Conservation (phyloP, 208 protist species). For the Trypanosoma cruzi region DNA sequence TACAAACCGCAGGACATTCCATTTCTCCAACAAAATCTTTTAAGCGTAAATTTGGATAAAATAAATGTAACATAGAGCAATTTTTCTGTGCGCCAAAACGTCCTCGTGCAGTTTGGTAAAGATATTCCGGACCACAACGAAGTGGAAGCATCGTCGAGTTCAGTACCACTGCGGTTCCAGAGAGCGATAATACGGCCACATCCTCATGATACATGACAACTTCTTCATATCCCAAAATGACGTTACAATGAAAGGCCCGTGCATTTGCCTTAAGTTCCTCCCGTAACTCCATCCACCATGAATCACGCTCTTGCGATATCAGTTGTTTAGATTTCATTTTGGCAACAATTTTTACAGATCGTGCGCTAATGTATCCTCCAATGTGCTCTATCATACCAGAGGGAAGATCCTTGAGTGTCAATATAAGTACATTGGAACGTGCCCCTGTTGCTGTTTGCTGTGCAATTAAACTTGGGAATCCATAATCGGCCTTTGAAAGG, state of each 20-base stretch:
- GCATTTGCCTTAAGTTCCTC: slow-evolving; percentile 91
- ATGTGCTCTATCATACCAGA: slow-evolving; percentile 78
- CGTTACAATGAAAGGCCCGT: slow-evolving; percentile 89
- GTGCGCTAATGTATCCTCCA: slow-evolving; percentile 85
- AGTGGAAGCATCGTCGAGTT: slow-evolving; percentile 57
- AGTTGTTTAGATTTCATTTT: slow-evolving; percentile 82
- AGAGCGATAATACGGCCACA: slow-evolving; percentile 84
- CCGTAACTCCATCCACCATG: slow-evolving; percentile 94
- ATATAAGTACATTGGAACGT: slow-evolving; percentile 63
- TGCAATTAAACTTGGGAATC: neutral
- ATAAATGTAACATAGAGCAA: slow-evolving; percentile 78
- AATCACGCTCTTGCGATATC: slow-evolving; percentile 89
- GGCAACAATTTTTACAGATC: slow-evolving; percentile 90
- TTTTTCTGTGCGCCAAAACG: slow-evolving; percentile 39
- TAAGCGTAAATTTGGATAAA: slow-evolving; percentile 12
- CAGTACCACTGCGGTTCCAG: slow-evolving; percentile 90
- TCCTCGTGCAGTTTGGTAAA: slow-evolving; percentile 55
- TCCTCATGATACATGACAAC: slow-evolving; percentile 84
- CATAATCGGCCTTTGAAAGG: neutral
- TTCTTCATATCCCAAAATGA: slow-evolving; percentile 91
- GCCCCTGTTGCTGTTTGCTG: slow-evolving; percentile 11
- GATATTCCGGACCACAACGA: slow-evolving; percentile 64
- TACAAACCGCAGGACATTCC: slow-evolving; percentile 54
- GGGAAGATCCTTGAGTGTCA: slow-evolving; percentile 88
- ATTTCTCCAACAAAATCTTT: slow-evolving; percentile 34